Percentiles rank a stretch among this genome's conserved stretches.
Evolutionary conservation across 768 basidiomycete species (phyloP).

Genomic region (Stropharia rugosoannulata): DNA sequence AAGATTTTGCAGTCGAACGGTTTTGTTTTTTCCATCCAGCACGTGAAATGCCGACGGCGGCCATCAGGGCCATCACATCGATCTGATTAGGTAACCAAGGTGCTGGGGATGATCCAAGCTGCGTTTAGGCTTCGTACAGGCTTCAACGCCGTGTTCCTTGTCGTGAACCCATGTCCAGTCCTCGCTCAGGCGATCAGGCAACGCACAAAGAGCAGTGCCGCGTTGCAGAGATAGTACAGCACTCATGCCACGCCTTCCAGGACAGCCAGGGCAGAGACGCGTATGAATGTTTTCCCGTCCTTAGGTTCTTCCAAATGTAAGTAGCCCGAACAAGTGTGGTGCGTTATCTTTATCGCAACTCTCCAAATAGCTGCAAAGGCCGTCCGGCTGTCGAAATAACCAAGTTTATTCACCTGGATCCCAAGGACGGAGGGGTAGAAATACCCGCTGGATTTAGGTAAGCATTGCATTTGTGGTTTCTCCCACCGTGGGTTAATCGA

Average conservation of each 20-base stretch:
- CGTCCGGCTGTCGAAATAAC: slow-evolving; percentile 73
- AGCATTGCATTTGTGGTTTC: slow-evolving; percentile 11
- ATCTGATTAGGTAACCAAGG: slow-evolving; percentile 13
- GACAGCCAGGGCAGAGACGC: slow-evolving; percentile 22
- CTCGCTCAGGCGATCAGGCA: background rate
- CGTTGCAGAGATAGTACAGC: slow-evolving; percentile 73
- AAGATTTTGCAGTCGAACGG: slow-evolving; percentile 32
- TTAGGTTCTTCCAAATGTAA: slow-evolving; percentile 74
- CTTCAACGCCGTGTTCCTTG: too few species aligned
- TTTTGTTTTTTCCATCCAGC: slow-evolving; percentile 28
- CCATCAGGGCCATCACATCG: slow-evolving; percentile 3
- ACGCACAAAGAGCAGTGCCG: slow-evolving; percentile 41
- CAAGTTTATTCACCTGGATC: slow-evolving; percentile 46
- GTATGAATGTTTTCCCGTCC: slow-evolving; percentile 69
- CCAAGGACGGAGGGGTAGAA: slow-evolving; percentile 47
- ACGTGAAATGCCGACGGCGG: slow-evolving; percentile 23
- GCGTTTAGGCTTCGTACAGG: background rate
- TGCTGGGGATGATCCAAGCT: background rate
- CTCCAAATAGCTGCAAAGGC: slow-evolving; percentile 55
- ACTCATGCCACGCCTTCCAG: slow-evolving; percentile 50
- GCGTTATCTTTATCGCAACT: background rate
- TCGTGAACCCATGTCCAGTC: slow-evolving; percentile 3
- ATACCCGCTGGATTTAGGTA: slow-evolving; percentile 44
- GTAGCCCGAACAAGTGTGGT: slow-evolving; percentile 16
- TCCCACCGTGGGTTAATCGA: background rate